A percentile compares a stretch with the other conserved stretches of the same genome.
Evolutionary conservation across 306 rosid species (phyloP).

Genomic region (Benincasa hispida): DNA sequence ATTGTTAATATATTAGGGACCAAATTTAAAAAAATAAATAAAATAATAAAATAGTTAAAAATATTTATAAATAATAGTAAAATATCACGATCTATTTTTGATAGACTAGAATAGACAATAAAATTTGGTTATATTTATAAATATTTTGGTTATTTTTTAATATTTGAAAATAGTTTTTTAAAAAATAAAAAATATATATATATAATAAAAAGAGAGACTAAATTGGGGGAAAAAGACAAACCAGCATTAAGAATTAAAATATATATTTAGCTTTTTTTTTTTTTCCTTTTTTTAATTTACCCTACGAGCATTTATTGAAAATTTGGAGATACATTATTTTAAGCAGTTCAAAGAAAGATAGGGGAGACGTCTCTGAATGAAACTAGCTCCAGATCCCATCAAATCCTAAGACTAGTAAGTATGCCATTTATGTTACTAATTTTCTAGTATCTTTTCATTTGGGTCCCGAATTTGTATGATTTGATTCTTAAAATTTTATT

Average conservation of each 20-base stretch:
- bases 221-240: neutral
- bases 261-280: neutral
- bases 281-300: neutral
- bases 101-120: too few species aligned
- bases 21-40: too few species aligned
- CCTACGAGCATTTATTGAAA: neutral
- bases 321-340: neutral
- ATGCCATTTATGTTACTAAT: neutral
- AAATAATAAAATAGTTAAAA: too few species aligned
- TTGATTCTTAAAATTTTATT: neutral
- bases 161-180: too few species aligned
- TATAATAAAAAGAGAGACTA: too few species aligned
- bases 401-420: constrained; percentile 76
- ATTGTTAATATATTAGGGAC: too few species aligned
- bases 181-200: too few species aligned
- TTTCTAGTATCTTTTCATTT: neutral
- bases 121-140: too few species aligned
- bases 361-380: constrained; percentile 92
- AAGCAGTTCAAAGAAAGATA: constrained; percentile 71
- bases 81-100: too few species aligned
- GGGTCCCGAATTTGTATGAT: neutral
- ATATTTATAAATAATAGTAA: too few species aligned
- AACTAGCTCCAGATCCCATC: constrained; percentile 94
- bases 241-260: neutral
- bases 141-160: too few species aligned